Base-by-base conservation (phyloP, 2,329 filamentous ascomycete species). In the Aspergillus terreus region DNA sequence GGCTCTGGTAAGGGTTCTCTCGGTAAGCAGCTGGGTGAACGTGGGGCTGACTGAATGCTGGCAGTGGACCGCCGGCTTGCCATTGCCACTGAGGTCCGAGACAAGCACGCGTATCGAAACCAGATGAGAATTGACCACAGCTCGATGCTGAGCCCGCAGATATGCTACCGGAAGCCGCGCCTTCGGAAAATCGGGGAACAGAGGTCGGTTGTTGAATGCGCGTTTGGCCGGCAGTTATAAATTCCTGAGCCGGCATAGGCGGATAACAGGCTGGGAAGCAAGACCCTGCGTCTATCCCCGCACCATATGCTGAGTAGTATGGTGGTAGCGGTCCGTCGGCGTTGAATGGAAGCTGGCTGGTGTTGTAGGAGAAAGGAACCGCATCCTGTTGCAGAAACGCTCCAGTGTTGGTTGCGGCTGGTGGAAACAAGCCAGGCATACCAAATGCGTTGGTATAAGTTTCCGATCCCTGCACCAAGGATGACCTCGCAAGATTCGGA, bases 1-100 rank as follows among this genome's bases (percentile, higher is more conserved):
- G 57, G 41, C 59, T 62, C 25, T 58, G 54, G 12, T 55, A 52
- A 11, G 52, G 30, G 27, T 50, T 43, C 27, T 63, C 58, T 27
- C 54, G 54, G 17, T 50, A 32, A 12, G 44, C 23, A 9, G 52
- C 45, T 30, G 27, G 27, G 27, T 30, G 11, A 30, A 11, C 9
- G 9, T 11, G 27, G 36, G 56, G 47, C 43, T 57, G 57, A 43
- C 51, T 50, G 17, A 50, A 25, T 10, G 47, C 15, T 42, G 55
- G 51, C 14, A 45, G 25, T 35, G 53, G 52, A 17, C 23, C 33
- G 17, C 46, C 21, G 14, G 44, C 11, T 7, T 27, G 46, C 33
- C 32, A 42, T 51, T 48, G 45, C 42, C 50, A 54, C 30, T 54
- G 50, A 38, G 50, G 14, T 15, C 44, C 38, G n/a, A 54, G 27